Percentiles rank a stretch among this genome's conserved stretches.
Conservation (phyloP, 2,329 filamentous ascomycete genomes). For the Fusarium floridanum region DNA sequence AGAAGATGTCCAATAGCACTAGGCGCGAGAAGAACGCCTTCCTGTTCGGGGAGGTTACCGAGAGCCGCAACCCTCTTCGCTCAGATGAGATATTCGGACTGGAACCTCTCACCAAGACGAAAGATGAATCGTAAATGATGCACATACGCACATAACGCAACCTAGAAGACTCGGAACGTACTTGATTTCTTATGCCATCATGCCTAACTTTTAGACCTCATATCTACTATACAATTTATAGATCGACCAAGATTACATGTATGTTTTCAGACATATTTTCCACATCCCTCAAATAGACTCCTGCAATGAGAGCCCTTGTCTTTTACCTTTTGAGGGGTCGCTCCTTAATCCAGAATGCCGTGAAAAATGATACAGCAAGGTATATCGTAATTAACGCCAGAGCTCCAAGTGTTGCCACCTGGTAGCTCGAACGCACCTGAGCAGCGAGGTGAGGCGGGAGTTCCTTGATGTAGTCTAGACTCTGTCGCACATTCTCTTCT, state of each 20-base stretch:
- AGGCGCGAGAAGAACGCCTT: slow-evolving; percentile 70
- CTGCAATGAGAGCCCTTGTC: not conserved
- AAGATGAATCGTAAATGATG: slow-evolving; percentile 28
- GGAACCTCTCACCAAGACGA: slow-evolving; percentile 59
- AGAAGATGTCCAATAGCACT: slow-evolving; percentile 57
- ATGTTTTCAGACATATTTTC: not conserved
- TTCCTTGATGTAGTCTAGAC: slow-evolving; percentile 75
- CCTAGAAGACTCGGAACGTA: not conserved
- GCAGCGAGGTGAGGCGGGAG: slow-evolving; percentile 71
- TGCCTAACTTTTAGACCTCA: slow-evolving; percentile 8
- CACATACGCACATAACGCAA: not conserved
- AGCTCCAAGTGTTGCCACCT: slow-evolving; percentile 57
- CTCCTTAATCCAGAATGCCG: slow-evolving; percentile 68
- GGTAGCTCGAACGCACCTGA: slow-evolving; percentile 76
- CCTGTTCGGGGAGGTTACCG: slow-evolving; percentile 67
- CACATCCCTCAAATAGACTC: not conserved
- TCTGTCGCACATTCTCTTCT: slow-evolving; percentile 76
- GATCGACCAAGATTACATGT: not conserved
- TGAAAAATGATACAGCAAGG: slow-evolving; percentile 54
- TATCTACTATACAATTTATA: slow-evolving; percentile 7
- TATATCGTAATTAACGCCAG: slow-evolving; percentile 57
- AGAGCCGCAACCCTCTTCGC: slow-evolving; percentile 53
- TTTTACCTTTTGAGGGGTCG: slow-evolving; percentile 61
- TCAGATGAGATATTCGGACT: slow-evolving; percentile 68
- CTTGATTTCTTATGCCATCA: not conserved